Conservation (phyloP, 257 asterid genomes). For the Jacaranda copaia region DNA sequence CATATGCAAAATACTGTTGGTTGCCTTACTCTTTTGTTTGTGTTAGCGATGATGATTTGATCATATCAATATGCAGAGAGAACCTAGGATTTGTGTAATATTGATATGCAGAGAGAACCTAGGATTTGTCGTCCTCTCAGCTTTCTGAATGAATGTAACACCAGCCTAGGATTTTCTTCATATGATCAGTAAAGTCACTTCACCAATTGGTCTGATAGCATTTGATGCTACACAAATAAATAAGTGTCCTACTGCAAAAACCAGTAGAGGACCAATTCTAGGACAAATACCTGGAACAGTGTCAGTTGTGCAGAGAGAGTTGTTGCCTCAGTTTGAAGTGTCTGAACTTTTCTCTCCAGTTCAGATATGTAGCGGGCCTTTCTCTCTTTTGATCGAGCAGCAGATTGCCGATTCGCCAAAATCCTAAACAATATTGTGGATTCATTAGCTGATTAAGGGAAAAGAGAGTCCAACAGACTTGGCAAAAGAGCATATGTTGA, state of each 20-base stretch:
- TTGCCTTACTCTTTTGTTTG: neutral
- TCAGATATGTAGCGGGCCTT: constrained; percentile 72
- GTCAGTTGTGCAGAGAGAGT: constrained; percentile 77
- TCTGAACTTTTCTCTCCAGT: constrained; percentile 87
- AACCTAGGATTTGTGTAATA: neutral
- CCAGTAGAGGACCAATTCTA: neutral
- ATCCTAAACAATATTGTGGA: constrained; percentile 52
- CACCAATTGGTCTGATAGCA: neutral
- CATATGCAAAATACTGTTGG: neutral
- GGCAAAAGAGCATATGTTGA: too few species aligned
- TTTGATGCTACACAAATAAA: too few species aligned
- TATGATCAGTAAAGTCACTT: too few species aligned
- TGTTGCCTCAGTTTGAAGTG: constrained; percentile 81
- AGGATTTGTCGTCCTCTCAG: neutral
- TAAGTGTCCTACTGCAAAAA: neutral
- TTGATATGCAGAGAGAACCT: neutral
- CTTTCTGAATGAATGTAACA: neutral
- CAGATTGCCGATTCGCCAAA: constrained; percentile 87
- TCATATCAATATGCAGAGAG: neutral
- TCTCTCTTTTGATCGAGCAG: constrained; percentile 83
- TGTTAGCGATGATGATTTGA: neutral
- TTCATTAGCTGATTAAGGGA: neutral
- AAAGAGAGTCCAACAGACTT: neutral
- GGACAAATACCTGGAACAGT: constrained; percentile 60
- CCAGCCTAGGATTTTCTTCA: too few species aligned